Evolutionary conservation across 805 yeast genomes (phyloP).

Genomic region (Cyberlindnera lachancei): DNA sequence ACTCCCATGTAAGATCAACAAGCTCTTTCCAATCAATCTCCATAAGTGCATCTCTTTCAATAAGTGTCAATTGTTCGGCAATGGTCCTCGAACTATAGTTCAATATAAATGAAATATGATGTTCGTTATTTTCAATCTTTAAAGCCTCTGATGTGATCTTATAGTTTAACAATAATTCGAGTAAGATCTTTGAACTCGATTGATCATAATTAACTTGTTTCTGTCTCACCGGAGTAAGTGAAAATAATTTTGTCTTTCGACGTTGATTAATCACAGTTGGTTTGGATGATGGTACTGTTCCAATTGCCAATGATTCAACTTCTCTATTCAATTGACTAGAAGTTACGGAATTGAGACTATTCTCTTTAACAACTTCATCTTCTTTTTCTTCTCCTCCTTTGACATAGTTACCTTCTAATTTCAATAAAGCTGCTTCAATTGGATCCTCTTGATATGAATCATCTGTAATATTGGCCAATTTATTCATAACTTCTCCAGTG

Average conservation of each 20-base stretch:
- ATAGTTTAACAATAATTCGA: conserved; percentile 28
- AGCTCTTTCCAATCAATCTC: conserved; percentile 92
- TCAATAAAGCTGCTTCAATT: conserved; percentile 61
- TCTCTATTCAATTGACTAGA: conserved; percentile 14
- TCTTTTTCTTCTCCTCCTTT: conserved; percentile 5
- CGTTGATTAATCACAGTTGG: conserved; percentile 30
- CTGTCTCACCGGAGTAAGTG: conserved; percentile 26
- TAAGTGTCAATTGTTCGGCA: conserved; percentile 77
- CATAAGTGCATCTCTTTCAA: conserved; percentile 75
- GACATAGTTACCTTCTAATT: conserved; percentile 62
- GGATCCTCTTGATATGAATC: conserved; percentile 65
- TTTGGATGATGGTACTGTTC: conserved; percentile 16
- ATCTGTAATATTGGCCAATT: conserved; percentile 81
- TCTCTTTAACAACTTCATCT: too few species aligned
- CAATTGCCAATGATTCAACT: conserved; percentile 15
- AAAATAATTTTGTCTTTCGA: conserved; percentile 29
- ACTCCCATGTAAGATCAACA: conserved; percentile 66
- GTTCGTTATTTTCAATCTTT: conserved; percentile 26
- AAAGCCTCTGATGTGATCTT: conserved; percentile 17
- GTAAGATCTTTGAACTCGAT: conserved; percentile 29
- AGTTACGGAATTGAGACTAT: conserved; percentile 11
- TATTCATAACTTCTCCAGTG: conserved; percentile 55
- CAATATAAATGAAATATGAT: conserved; percentile 78
- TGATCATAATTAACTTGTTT: conserved; percentile 16
- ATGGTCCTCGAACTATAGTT: conserved; percentile 58